These are phyloP conservation scores for Botrytis tulipae DNA, from an alignment of 2,329 filamentous ascomycete genomes.

Conservation along the genomic window DNA sequence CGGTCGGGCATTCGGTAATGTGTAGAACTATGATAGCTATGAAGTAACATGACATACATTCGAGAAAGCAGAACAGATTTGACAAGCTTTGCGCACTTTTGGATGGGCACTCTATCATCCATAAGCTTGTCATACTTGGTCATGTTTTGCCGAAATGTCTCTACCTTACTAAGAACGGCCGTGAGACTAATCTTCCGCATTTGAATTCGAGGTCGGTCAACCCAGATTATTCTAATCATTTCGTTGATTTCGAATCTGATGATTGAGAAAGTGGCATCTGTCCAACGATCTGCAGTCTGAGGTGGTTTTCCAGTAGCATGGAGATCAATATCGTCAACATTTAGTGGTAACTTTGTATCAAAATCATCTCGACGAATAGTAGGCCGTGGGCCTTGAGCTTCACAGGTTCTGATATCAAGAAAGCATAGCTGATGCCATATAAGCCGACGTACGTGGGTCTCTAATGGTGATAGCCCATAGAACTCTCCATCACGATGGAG, in stretches of 20 bases:
- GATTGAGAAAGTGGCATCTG: conserved; percentile 63
- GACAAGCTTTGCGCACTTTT: conserved; percentile 61
- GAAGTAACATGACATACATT: conserved; percentile 62
- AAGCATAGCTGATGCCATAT: conserved; percentile 79
- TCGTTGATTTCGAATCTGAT: conserved; percentile 73
- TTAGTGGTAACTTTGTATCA: conserved; percentile 69
- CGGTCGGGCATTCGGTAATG: conserved; percentile 55
- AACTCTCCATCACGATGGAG: conserved; percentile 64
- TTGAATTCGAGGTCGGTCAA: conserved; percentile 65
- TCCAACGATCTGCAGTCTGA: conserved; percentile 51
- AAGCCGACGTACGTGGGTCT: conserved; percentile 68
- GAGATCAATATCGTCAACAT: conserved; percentile 67
- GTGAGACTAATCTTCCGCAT: conserved; percentile 60
- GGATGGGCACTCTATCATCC: conserved; percentile 57
- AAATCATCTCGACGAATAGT: conserved; percentile 73
- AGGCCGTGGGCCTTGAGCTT: conserved; percentile 69
- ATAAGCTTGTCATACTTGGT: conserved; percentile 65
- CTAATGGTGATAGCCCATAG: conserved; percentile 64
- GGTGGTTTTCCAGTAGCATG: conserved; percentile 46
- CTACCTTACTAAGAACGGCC: conserved; percentile 63
- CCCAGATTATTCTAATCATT: conserved; percentile 68
- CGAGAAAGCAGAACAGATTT: conserved; percentile 63
- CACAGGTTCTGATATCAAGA: conserved; percentile 71
- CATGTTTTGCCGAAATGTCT: conserved; percentile 64
- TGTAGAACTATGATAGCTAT: conserved; percentile 57